Evolutionary conservation across 106 monocot species (phyloP), one percentile per base, ranked within the genome.

Genomic region (Alisma plantagoaquatica): DNA sequence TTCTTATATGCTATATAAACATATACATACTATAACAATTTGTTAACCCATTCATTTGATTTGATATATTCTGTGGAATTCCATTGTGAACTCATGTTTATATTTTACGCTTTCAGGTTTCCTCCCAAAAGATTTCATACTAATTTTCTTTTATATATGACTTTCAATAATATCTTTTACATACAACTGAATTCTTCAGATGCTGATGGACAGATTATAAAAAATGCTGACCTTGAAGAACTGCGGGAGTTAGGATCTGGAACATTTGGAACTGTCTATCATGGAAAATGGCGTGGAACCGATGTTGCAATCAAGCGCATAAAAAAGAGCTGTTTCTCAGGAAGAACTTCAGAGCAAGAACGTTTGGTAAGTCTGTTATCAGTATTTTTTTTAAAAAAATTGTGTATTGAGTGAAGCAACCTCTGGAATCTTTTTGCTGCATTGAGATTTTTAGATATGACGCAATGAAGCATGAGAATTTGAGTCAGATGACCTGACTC

Each of bases 221-320:
- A 60, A 64, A 83, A 88, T 75, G 93, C 69, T 26, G 93, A 94
- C 43, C 83, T 94, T 68, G 93, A 94, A 64, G 93, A 94, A 45
- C 29, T 94, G 42, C 61, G 75, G 3, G 87, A 87, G 50, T 41
- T 94, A 32, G 93, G 93, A 28, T 83, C 93, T 17, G 93, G 93
- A 56, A 94, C 93, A 21, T 94, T 84, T 68, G 93, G 93, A 57
- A 87, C 87, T 32, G 87, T 88, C 33, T 94, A 75, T 67, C 72
- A 87, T 73, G 93, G 87, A 53, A 94, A 94, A 63, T 94, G 93
- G 87, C 53, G 83, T 18, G 93, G 93, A 62, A 73, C 80, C 48
- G 93, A 87, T 67, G 77, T 93, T 31, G 92, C 92, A 14, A 87
- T 93, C 19, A 93, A 93, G 60, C 67, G 83, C 6, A 83, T 94